phyloP scores from a whole-genome alignment of 148 eudicot species.

The Rhododendron simsii region DNA sequence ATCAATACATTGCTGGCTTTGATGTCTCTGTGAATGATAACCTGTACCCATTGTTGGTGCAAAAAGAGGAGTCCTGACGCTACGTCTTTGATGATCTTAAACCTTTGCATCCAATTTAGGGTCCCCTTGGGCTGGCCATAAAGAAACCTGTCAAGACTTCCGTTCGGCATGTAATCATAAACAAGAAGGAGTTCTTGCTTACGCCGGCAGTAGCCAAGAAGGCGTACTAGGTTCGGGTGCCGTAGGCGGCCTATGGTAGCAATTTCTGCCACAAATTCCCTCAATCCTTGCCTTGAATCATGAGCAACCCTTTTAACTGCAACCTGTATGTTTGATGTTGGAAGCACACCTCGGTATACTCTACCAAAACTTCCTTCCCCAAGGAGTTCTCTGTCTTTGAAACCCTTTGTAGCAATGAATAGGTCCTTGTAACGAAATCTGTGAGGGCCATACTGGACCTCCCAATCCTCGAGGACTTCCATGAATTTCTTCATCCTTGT shows the following conservation, averaged over 20 bases:
- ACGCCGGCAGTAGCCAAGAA: constrained; percentile 9
- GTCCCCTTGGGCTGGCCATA: background rate
- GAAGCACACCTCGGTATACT: background rate
- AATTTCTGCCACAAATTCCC: constrained; percentile 11
- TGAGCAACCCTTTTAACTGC: background rate
- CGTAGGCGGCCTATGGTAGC: constrained; percentile 1
- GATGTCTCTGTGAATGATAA: constrained; percentile 2
- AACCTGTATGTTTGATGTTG: background rate
- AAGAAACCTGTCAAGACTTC: background rate
- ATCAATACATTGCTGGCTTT: background rate
- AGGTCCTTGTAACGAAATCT: background rate
- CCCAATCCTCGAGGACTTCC: constrained; percentile 3
- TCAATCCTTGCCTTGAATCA: background rate
- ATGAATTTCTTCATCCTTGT: background rate
- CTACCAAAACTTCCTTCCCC: background rate
- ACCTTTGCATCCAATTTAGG: background rate
- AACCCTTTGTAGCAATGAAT: background rate
- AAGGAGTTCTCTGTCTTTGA: background rate
- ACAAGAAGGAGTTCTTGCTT: background rate
- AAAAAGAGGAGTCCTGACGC: background rate
- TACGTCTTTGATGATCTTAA: constrained; percentile 1
- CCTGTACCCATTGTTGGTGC: background rate
- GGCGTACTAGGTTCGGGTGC: background rate
- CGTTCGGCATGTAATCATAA: background rate
- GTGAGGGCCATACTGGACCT: constrained; percentile 1